Evolutionary conservation across 345 rosid genomes (phyloP).

Genomic region (Dipteronia sinensis): DNA sequence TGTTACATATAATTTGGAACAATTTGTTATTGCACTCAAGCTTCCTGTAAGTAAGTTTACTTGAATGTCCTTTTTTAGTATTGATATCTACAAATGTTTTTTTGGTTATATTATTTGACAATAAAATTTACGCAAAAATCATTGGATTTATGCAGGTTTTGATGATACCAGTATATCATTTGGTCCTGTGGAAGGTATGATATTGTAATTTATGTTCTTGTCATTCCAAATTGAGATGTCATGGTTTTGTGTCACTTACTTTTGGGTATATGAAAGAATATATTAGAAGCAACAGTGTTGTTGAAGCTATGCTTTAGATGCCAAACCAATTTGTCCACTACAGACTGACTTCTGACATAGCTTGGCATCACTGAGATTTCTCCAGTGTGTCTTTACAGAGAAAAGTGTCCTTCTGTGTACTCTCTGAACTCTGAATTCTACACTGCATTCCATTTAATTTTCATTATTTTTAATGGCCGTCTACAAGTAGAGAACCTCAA

Average conservation of each 20-base stretch:
- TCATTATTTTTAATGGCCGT: background rate
- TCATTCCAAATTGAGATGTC: conserved; percentile 14
- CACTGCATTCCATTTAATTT: background rate
- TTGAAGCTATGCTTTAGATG: conserved; percentile 1
- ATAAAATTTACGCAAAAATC: conserved; percentile 11
- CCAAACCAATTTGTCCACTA: background rate
- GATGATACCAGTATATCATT: conserved; percentile 83
- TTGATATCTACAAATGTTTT: background rate
- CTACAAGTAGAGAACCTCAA: background rate
- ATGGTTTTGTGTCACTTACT: conserved; percentile 21
- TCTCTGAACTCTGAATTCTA: background rate
- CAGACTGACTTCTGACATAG: background rate
- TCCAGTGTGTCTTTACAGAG: background rate
- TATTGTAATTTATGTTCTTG: conserved; percentile 20
- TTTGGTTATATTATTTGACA: background rate
- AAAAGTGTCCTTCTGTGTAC: background rate
- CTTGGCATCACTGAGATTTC: background rate
- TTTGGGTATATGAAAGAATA: background rate
- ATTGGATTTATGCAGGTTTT: conserved; percentile 64
- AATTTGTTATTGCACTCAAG: conserved; percentile 4
- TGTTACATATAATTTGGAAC: background rate
- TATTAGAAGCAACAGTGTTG: background rate
- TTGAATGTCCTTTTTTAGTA: background rate
- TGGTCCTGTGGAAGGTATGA: conserved; percentile 92
- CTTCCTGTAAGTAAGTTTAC: conserved; percentile 14